Percentiles rank a stretch among this genome's conserved stretches.
Evolutionary conservation across 2,329 filamentous ascomycete genomes (phyloP).

Genomic region (Pseudogymnoascus verrucosus): DNA sequence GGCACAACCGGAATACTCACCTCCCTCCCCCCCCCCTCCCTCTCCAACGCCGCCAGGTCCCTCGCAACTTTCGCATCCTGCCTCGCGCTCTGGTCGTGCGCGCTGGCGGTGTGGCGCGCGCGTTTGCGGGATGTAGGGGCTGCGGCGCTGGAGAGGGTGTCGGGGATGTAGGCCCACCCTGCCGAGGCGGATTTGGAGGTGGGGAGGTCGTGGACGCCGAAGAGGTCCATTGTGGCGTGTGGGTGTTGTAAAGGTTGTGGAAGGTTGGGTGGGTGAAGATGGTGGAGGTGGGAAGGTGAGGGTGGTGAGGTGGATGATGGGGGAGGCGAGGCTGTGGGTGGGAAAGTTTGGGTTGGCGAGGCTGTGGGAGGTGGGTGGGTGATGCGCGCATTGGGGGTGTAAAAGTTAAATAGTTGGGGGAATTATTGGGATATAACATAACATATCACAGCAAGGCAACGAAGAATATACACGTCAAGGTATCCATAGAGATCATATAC

Average conservation of each 20-base stretch:
- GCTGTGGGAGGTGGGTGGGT: not conserved
- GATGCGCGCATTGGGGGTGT: not conserved
- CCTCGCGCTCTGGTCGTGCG: slow-evolving; percentile 65
- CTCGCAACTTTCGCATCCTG: slow-evolving; percentile 75
- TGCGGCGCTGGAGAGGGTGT: slow-evolving; percentile 51
- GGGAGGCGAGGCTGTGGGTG: not conserved
- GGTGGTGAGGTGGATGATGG: slow-evolving; percentile 4
- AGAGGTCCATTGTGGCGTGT: slow-evolving; percentile 47
- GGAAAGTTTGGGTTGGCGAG: not conserved
- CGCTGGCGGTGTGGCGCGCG: slow-evolving; percentile 48
- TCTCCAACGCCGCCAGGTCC: slow-evolving; percentile 74
- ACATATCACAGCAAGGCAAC: not conserved
- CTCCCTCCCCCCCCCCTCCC: slow-evolving; percentile 63
- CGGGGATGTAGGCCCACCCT: slow-evolving; percentile 88
- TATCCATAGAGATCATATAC: not conserved
- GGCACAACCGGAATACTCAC: slow-evolving; percentile 61
- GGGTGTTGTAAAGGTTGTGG: not conserved
- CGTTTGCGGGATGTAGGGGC: slow-evolving; percentile 60
- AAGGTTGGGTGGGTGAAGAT: not conserved
- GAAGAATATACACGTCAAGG: not conserved
- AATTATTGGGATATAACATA: not conserved
- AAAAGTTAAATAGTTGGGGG: not conserved
- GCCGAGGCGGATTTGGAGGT: slow-evolving; percentile 61
- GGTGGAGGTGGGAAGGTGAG: not conserved
- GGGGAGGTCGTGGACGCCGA: slow-evolving; percentile 77